A percentile compares a stretch with the other conserved stretches of the same genome.
phyloP scores from a whole-genome alignment of 2,329 filamentous ascomycete genomes.

The Xylariomycetidae sp. region DNA sequence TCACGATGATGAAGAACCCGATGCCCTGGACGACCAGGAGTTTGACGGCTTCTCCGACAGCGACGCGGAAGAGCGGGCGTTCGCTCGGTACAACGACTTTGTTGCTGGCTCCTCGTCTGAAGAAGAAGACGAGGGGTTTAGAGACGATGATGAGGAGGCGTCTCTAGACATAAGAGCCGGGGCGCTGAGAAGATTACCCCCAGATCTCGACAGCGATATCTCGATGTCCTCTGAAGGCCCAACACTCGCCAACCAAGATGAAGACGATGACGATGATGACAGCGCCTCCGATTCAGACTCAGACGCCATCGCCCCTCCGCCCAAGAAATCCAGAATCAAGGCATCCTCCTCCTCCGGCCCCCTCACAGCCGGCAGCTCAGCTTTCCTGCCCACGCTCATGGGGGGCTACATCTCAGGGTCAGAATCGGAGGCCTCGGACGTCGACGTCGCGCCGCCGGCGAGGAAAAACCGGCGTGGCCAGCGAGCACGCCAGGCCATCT shows the following conservation, averaged over 20 bases:
- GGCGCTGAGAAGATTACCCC: too few relatives aligned
- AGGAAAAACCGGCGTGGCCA: conserved; percentile 76
- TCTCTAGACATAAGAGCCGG: too few relatives aligned
- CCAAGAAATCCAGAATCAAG: conserved; percentile 28
- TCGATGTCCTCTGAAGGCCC: conserved; percentile 21
- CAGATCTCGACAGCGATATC: conserved; percentile 18
- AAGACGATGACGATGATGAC: background rate
- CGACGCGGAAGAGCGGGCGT: conserved; percentile 31
- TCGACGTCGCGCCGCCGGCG: conserved; percentile 53
- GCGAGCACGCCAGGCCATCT: conserved; percentile 70
- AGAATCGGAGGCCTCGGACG: conserved; percentile 59
- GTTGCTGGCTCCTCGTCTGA: conserved; percentile 40
- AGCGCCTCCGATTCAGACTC: conserved; percentile 3
- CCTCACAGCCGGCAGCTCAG: conserved; percentile 37
- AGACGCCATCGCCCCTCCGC: conserved; percentile 17
- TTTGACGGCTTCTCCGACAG: conserved; percentile 24
- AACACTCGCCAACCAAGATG: too few relatives aligned
- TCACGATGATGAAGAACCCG: conserved; percentile 18
- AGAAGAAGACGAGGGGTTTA: conserved; percentile 39
- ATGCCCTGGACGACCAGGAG: conserved; percentile 11
- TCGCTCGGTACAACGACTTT: conserved; percentile 41
- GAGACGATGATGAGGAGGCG: conserved; percentile 26
- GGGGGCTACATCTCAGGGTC: conserved; percentile 76
- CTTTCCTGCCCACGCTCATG: conserved; percentile 72
- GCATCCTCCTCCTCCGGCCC: conserved; percentile 12